Percentiles rank a stretch among this genome's conserved stretches.
phyloP scores from a whole-genome alignment of 768 basidiomycete genomes.

The Dendrothele bispora region DNA sequence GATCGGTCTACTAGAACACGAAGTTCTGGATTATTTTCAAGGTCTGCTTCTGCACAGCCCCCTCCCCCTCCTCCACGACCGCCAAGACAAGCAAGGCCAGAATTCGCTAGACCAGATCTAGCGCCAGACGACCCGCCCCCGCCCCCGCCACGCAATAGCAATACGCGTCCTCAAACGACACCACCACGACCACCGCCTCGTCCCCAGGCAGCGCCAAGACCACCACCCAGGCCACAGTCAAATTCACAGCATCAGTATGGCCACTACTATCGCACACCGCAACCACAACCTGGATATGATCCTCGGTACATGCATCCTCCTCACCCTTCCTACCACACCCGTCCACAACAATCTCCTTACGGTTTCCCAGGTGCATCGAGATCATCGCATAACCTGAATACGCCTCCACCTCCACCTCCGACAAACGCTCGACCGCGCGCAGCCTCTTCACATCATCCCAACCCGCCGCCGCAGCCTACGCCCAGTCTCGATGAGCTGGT shows the following conservation, averaged over 20 bases:
- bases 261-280: slow-evolving; percentile 23
- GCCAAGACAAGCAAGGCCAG: slow-evolving; percentile 26
- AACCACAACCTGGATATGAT: slow-evolving; percentile 19
- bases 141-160: slow-evolving; percentile 18
- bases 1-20: slow-evolving; percentile 32
- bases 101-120: slow-evolving; percentile 67
- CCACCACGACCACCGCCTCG: slow-evolving; percentile 22
- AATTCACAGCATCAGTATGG: slow-evolving; percentile 12
- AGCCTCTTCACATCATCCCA: slow-evolving; percentile 35
- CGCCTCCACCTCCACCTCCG: slow-evolving; percentile 6
- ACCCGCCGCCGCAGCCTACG: slow-evolving; percentile 32
- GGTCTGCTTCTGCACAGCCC: slow-evolving; percentile 29
- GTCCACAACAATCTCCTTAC: slow-evolving; percentile 16
- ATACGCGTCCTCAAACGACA: slow-evolving; percentile 17
- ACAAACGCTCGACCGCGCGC: slow-evolving; percentile 41
- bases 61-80: slow-evolving; percentile 33
- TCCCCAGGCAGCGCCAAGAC: slow-evolving; percentile 12
- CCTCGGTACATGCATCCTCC: neutral
- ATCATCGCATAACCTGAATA: slow-evolving; percentile 18
- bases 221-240: slow-evolving; percentile 14
- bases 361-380: slow-evolving; percentile 21
- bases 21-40: slow-evolving; percentile 49
- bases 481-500: slow-evolving; percentile 74
- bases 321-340: neutral
- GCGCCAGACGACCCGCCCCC: slow-evolving; percentile 42